Evolutionary conservation across 1,139 yeast genomes (phyloP).

Genomic region (Blastobotrys apis): DNA sequence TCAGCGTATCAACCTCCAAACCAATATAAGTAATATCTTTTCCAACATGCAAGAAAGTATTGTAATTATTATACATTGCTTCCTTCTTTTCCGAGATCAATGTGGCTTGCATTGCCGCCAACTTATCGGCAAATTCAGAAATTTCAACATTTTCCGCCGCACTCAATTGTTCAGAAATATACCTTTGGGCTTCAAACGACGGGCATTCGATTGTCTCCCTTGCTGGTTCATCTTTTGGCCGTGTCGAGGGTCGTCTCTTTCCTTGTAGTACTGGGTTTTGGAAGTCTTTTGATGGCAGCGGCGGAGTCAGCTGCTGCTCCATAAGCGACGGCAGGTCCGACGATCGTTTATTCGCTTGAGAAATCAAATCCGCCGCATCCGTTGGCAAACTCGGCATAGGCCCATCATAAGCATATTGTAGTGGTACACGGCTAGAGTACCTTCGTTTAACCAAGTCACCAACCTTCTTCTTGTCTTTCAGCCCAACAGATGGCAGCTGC

Average conservation of each 20-base stretch:
- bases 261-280: background rate
- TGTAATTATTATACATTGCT: slow-evolving; percentile 66
- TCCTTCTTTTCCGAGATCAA: slow-evolving; percentile 61
- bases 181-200: slow-evolving; percentile 46
- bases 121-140: slow-evolving; percentile 60
- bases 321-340: slow-evolving; percentile 1
- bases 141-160: slow-evolving; percentile 72
- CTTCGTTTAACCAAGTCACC: slow-evolving; percentile 29
- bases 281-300: too few species aligned
- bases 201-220: slow-evolving; percentile 26
- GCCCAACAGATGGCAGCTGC: slow-evolving; percentile 25
- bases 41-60: slow-evolving; percentile 65
- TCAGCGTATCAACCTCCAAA: slow-evolving; percentile 56
- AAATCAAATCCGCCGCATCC: slow-evolving; percentile 27
- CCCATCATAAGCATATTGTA: slow-evolving; percentile 7
- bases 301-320: background rate
- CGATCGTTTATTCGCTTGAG: slow-evolving; percentile 17
- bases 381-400: slow-evolving; percentile 27
- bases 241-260: background rate
- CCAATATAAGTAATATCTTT: slow-evolving; percentile 60
- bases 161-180: slow-evolving; percentile 52
- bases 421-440: slow-evolving; percentile 22
- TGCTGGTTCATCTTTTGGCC: slow-evolving; percentile 11
- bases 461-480: slow-evolving; percentile 26
- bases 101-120: slow-evolving; percentile 49